Evolutionary conservation across 768 basidiomycete genomes (phyloP), one percentile per base, ranked within the genome.

Genomic region (Hygrophoropsis aurantiaca): DNA sequence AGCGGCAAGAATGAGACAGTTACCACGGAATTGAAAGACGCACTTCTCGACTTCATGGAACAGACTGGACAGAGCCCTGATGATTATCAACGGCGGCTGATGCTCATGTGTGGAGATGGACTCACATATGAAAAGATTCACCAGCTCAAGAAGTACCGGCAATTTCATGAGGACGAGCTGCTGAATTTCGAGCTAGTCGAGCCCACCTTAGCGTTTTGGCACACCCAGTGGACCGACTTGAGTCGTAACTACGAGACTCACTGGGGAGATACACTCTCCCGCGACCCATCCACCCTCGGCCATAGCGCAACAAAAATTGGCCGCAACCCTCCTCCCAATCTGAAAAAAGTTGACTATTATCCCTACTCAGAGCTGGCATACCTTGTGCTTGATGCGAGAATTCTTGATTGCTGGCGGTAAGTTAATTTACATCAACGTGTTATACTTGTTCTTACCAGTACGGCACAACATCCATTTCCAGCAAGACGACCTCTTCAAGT

Each of bases 261-360:
- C 49, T 71, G 66, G 66, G 70, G 58, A 5, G n/a, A 20, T 2
- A 8, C 34, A 0, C 23, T 52, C 0, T 54, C 47, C 10, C 39
- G 46, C 1, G 60, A 71, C 53, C 67, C 69, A 0, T 65, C 69
- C 4, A 53, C 51, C 0, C 51, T 71, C 1, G 65, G 62, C 0
- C 59, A 66, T 27, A 69, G 65, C 32, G 66, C 67, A 1, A 18
- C 27, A 1, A 56, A 62, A 37, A 66, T 67, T 32, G 58, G 58
- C 1, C 58, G 53, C 2, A 53, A 54, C 19, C 53, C 57, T 19
- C 69, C 66, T 4, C 30, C 58, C 1, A 67, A 67, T 38, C 38
- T 69, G 15, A 67, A 65, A 47, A 68, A 70, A 46, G 63, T 67
- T 2, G 66, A 69, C 37, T 69, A 59, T 42, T 65, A 67, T 35